Base-by-base conservation (phyloP, 768 basidiomycete genomes). In the Lentinula sp. region DNA sequence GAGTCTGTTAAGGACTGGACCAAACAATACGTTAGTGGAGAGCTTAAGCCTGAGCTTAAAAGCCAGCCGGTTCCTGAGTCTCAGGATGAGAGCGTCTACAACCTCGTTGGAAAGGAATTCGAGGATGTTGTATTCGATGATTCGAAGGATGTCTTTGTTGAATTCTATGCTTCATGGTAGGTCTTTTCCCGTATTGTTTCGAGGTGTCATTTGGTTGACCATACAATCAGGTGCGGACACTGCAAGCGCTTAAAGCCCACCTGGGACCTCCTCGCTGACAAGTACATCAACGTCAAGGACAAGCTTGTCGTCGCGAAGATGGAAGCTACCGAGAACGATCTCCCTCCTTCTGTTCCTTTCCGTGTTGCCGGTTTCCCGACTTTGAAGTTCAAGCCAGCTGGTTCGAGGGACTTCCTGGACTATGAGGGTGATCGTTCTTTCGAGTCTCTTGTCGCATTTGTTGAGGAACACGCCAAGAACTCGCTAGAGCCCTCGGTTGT, bases 101-200 rank as follows among this genome's bases (percentile, higher is more conserved):
- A 80, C 54, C 77, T 99, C 31, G 96, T 98, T 57, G 86, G 92
- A 63, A 89, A 92, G 73, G 85, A 89, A 65, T 98, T 98, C 65
- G 93, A 98, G 2, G 77, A 92, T 55, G 78, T 95, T 56, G 88
- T 92, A 37, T 86, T 84, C 63, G 92, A 97, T 70, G 90, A 94
- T 64, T 77, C 78, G 61, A 97, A 97, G 78, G 95, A 98, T 71
- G 88, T 98, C 68, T 94, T 99, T 68, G 80, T 98, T 65, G 96
- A 98, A 75, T 95, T 99, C 76, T 98, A 92, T 68, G 97, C 97
- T 52, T 85, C 93, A 53, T 99, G 97, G 97, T 95, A 73, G 48
- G 87, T 74, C 39, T 64, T 63, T 63, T 7, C 15, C 8, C 34
- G 50, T 34, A 32, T 40, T 9, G 45, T 0, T 9, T 21, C 21